Base-by-base conservation (phyloP, 2,329 filamentous ascomycete species). In the Mycocentrospora acerina region DNA sequence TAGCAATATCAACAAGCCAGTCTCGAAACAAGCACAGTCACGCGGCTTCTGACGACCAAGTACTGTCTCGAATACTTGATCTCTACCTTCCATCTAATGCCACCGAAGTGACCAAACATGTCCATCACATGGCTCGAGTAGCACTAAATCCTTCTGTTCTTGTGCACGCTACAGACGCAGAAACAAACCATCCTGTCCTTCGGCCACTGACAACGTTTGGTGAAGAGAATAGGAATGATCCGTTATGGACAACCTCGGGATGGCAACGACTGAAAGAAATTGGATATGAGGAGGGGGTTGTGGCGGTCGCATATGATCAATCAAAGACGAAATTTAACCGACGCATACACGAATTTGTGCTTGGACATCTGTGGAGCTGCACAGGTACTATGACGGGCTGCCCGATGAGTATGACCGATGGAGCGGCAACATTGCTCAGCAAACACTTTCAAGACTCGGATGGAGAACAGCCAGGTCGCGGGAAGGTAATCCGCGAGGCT, bases 391-490 rank as follows among this genome's bases (percentile, higher is more conserved):
- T 79, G 45, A 80, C 82, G 3, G 78, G 78, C 0, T 87, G 83
- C 48, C 83, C 83, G 0, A 78, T 78, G 14, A 80, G 79, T 17
- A 87, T 87, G 83, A 76, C 78, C 15, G 81, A 85, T 48, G 81
- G 81, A 10, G 81, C 80, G 7, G 59, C 58, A 0, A 52, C 46
- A 2, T 34, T 66, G 13, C 27, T 65, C 8, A 18, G 35, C 6
- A 46, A 32, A 24, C 58, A 58, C 30, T 19, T 61, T 8, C 17
- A 32, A 4, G 53, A 56, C 32, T 22, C 29, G 3, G 60, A 64
- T 44, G 51, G 46, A 1, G 55, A 61, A 15, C 57, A 64, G 29
- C 44, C 48, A 2, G 60, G 60, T 4, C 51, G 56, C 3, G 65
- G 66, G 7, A 48, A 51, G 13, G 74, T 81, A 0, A 73, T 82